A percentile compares a stretch with the other conserved stretches of the same genome.
Conservation (phyloP, 306 rosid genomes). For the Corylus avellana region DNA sequence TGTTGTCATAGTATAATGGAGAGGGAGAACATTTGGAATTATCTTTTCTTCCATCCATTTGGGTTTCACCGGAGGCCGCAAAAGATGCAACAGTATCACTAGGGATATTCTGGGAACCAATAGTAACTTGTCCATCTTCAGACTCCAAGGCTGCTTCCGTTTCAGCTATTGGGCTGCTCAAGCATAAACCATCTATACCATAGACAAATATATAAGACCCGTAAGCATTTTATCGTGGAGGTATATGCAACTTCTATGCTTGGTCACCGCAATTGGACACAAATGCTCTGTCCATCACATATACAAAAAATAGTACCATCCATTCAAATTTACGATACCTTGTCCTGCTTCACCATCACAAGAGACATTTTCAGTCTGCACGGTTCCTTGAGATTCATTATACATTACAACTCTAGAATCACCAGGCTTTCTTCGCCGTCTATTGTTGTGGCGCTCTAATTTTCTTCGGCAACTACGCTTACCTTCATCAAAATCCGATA, state of each 20-base stretch:
- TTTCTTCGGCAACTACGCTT: slow-evolving; percentile 95
- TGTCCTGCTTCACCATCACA: slow-evolving; percentile 53
- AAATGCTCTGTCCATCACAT: neutral
- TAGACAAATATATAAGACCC: slow-evolving; percentile 13
- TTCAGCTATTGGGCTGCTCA: slow-evolving; percentile 50
- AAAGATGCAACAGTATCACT: slow-evolving; percentile 46
- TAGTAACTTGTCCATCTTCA: slow-evolving; percentile 55
- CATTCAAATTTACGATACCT: slow-evolving; percentile 41
- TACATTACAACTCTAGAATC: slow-evolving; percentile 38
- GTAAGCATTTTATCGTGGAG: slow-evolving; percentile 24
- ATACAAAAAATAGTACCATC: neutral
- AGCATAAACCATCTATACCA: slow-evolving; percentile 55
- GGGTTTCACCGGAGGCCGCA: slow-evolving; percentile 60
- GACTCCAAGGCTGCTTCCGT: slow-evolving; percentile 46
- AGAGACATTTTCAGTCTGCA: slow-evolving; percentile 50
- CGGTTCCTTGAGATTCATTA: slow-evolving; percentile 48
- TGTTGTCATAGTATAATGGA: slow-evolving; percentile 62
- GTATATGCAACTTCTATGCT: slow-evolving; percentile 6
- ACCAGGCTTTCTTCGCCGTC: slow-evolving; percentile 74
- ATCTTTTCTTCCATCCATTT: slow-evolving; percentile 52
- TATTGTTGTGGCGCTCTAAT: slow-evolving; percentile 86
- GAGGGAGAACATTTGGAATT: slow-evolving; percentile 56
- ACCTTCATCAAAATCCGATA: slow-evolving; percentile 92
- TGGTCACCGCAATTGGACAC: neutral
- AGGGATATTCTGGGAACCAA: slow-evolving; percentile 45